A percentile compares a stretch with the other conserved stretches of the same genome.
Conservation (phyloP, 1,139 yeast species). For the Candida glucosophila region DNA sequence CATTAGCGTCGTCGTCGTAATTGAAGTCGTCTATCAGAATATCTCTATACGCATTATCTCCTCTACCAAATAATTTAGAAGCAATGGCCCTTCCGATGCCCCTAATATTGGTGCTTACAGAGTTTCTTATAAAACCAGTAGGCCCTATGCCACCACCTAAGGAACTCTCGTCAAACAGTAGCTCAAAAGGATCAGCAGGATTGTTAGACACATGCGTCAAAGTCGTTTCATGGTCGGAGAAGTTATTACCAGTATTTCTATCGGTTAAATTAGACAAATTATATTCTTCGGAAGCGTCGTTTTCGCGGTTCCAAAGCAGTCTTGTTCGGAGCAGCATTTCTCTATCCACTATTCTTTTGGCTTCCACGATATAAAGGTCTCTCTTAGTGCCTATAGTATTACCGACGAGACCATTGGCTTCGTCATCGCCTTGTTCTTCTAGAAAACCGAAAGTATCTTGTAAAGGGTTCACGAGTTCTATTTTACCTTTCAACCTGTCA, state of each 20-base stretch:
- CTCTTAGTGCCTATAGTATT: too few relatives aligned
- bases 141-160: too few relatives aligned
- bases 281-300: conserved; percentile 17
- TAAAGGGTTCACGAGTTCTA: conserved; percentile 28
- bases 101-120: too few relatives aligned
- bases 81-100: background rate
- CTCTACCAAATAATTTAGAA: conserved; percentile 1
- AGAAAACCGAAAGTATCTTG: conserved; percentile 51
- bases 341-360: conserved; percentile 30
- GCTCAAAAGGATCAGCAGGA: too few relatives aligned
- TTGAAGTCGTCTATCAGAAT: conserved; percentile 10
- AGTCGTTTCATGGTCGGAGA: too few relatives aligned
- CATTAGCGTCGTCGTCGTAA: conserved; percentile 4
- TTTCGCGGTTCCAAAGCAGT: too few relatives aligned
- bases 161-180: too few relatives aligned
- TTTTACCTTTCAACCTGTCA: conserved; percentile 46
- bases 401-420: conserved; percentile 10
- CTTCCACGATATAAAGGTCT: conserved; percentile 35
- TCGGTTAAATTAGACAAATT: conserved; percentile 22
- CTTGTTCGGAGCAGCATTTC: conserved; percentile 22
- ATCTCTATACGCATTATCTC: conserved; percentile 11
- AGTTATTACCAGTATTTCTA: conserved; percentile 21
- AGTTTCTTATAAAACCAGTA: too few relatives aligned
- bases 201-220: too few relatives aligned
- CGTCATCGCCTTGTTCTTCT: conserved; percentile 8